Base-by-base conservation (phyloP, 2,329 filamentous ascomycete genomes). In the Phialophora macrospora region DNA sequence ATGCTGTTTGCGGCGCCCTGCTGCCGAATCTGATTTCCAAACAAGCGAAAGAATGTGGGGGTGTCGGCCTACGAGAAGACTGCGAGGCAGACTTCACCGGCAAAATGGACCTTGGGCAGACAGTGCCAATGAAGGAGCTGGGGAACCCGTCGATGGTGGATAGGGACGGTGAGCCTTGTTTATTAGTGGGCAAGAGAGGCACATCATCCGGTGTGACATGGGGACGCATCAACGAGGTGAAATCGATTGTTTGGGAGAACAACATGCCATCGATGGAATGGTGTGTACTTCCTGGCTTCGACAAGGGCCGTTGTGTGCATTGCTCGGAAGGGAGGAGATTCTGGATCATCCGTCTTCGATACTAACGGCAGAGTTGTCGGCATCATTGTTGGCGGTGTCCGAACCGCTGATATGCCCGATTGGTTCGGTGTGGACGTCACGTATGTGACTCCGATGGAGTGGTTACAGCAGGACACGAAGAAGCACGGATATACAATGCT, bases 281-380 rank as follows among this genome's bases (percentile, higher is more conserved):
- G 11, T 51, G 57, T 32, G 57, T 60, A 12, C 20, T 60, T 60
- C 38, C 57, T 14, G 17, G 38, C 41, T 26, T 41, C 57, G 17
- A 60, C 22, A 48, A 49, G 3, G 2, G 9, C 32, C 11, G 8
- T 34, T 34, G 32, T 34, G 48, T 14, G 38, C 2, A 24, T 49
- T 60, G 51, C 26, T 60, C 57, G 7, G 14, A 49, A 9, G 2
- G 2, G 2, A 24, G 57, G 57, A 30, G 57, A 60, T 30, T 60
- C 57, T n/a, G 57, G 57, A 14, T 51, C 57, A 48, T 38, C 14
- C 30, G 57, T 60, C 44, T 60, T 60, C 57, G 57, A 60, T 60
- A 6, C 51, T 26, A 28, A 24, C n/a, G 57, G 57, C 57, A 60
- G 57, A 41, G 26, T 60, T 51, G 57, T 60, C 38, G 57, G 57